A percentile compares a stretch with the other conserved stretches of the same genome.
Conservation (phyloP, 2,329 filamentous ascomycete species). For the Exophiala dermatitidis region DNA sequence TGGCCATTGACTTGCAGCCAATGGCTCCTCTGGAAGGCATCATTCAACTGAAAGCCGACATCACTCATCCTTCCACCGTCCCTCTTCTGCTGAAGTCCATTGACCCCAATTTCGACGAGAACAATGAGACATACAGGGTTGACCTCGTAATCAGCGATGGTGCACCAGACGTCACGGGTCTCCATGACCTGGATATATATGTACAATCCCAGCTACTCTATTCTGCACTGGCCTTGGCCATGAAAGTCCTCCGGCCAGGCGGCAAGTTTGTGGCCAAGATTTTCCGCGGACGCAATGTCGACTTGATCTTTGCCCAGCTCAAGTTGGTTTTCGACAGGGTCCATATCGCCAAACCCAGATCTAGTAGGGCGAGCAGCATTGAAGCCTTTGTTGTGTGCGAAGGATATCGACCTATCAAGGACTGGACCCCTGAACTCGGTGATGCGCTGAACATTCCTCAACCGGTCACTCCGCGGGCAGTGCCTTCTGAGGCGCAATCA, state of each 20-base stretch:
- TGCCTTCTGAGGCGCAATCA: slow-evolving; percentile 19
- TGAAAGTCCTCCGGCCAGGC: slow-evolving; percentile 85
- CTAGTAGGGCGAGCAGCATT: slow-evolving; percentile 89
- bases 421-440: slow-evolving; percentile 25
- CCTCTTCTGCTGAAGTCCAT: slow-evolving; percentile 79
- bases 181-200: slow-evolving; percentile 97
- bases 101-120: slow-evolving; percentile 54
- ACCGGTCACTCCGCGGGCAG: slow-evolving; percentile 19
- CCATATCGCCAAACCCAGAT: slow-evolving; percentile 85
- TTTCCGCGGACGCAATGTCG: slow-evolving; percentile 90
- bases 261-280: slow-evolving; percentile 98
- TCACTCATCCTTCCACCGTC: slow-evolving; percentile 92
- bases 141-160: slow-evolving; percentile 94
- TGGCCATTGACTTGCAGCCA: slow-evolving; percentile 90
- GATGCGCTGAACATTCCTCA: slow-evolving; percentile 31
- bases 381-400: slow-evolving; percentile 96
- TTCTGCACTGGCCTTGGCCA: slow-evolving; percentile 83
- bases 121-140: slow-evolving; percentile 57
- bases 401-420: slow-evolving; percentile 66
- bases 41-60: slow-evolving; percentile 85
- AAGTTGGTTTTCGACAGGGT: slow-evolving; percentile 85
- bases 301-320: slow-evolving; percentile 86
- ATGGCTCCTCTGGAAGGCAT: slow-evolving; percentile 93
- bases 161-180: slow-evolving; percentile 89
- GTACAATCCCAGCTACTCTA: slow-evolving; percentile 94